phyloP scores from a whole-genome alignment of 352 stramenopile species.

The Pilasporangium apinafurcum region DNA sequence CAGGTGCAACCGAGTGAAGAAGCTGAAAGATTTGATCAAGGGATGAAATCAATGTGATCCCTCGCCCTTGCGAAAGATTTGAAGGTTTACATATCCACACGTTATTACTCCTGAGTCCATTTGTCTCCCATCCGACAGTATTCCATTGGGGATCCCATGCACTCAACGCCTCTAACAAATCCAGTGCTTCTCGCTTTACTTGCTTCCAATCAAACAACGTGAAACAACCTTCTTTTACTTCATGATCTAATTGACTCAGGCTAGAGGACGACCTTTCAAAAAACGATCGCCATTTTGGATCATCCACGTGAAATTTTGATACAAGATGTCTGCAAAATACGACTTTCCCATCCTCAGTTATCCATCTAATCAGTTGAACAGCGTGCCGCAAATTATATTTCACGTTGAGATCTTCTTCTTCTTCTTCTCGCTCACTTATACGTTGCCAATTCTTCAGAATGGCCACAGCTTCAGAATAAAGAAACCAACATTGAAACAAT shows the following conservation, averaged over 20 bases:
- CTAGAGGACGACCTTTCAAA: too few species aligned
- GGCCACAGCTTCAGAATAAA: constrained; percentile 40
- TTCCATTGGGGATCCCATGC: constrained; percentile 9
- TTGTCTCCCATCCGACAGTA: constrained; percentile 31
- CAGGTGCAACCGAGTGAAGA: neutral
- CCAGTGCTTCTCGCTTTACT: neutral
- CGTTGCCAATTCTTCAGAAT: constrained; percentile 20
- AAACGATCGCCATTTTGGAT: neutral
- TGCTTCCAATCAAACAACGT: neutral
- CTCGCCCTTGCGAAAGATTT: constrained; percentile 67
- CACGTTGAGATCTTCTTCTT: neutral
- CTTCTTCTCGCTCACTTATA: neutral
- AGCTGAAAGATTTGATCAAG: constrained; percentile 22
- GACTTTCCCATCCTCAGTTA: neutral
- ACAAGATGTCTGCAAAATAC: neutral
- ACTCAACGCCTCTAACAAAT: neutral
- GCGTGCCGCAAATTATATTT: constrained; percentile 1
- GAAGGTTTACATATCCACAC: constrained; percentile 82
- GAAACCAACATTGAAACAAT: constrained; percentile 29
- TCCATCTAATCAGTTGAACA: too few species aligned
- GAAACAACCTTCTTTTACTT: too few species aligned
- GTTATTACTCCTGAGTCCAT: constrained; percentile 24
- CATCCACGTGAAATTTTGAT: neutral
- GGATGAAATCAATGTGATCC: constrained; percentile 45
- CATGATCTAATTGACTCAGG: too few species aligned